A percentile compares a stretch with the other conserved stretches of the same genome.
These are phyloP conservation scores for Aspergillus pseudoglaucus DNA, from an alignment of 2,329 filamentous ascomycete species.

Conservation along the genomic window DNA sequence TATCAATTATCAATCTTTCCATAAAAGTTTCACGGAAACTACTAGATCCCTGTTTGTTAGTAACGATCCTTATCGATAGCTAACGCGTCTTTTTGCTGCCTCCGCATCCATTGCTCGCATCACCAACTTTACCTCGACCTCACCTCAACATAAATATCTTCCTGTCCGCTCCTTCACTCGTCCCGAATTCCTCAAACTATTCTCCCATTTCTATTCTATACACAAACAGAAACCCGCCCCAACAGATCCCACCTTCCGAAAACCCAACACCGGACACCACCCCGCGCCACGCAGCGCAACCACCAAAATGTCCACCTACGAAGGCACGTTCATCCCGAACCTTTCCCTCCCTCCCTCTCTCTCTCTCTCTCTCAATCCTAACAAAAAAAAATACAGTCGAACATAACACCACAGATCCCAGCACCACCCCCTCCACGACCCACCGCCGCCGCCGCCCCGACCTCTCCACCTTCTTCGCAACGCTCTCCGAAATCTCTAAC, in stretches of 20 bases:
- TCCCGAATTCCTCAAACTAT: too few relatives aligned
- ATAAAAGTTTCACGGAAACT: too few relatives aligned
- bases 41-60: too few relatives aligned
- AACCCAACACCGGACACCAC: not conserved
- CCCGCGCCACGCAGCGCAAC: constrained; percentile 5
- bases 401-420: constrained; percentile 34
- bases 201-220: not conserved
- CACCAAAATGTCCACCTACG: constrained; percentile 36
- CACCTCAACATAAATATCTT: too few relatives aligned
- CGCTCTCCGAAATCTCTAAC: constrained; percentile 50
- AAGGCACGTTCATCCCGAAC: constrained; percentile 22
- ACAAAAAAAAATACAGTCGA: constrained; percentile 26
- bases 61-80: too few relatives aligned
- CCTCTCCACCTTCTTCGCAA: constrained; percentile 59
- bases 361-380: not conserved
- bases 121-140: too few relatives aligned
- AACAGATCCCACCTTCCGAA: not conserved
- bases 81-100: too few relatives aligned
- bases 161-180: too few relatives aligned
- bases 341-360: too few relatives aligned
- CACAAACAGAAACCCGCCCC: not conserved
- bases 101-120: too few relatives aligned
- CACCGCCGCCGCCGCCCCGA: constrained; percentile 52
- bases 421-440: constrained; percentile 10
- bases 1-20: too few relatives aligned